These are phyloP conservation scores for Backusella parvicylindrica DNA, from an alignment of 192 early-diverging fungal genomes.

Conservation along the genomic window DNA sequence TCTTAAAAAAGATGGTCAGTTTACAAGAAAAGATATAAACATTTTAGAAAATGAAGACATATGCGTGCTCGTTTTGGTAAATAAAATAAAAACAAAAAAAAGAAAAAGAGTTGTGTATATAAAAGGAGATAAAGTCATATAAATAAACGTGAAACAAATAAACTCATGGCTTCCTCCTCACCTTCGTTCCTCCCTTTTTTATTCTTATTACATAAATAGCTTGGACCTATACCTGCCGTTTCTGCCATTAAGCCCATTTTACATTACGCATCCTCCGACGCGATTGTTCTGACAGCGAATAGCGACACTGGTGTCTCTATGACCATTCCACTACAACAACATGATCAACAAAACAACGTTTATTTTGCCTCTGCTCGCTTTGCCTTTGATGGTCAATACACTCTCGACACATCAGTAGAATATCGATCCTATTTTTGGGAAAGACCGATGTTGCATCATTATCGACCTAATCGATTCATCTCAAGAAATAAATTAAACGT, in stretches of 20 bases:
- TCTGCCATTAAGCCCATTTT: neutral
- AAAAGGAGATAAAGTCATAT: neutral
- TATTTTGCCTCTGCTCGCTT: conserved; percentile 22
- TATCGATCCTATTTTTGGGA: conserved; percentile 33
- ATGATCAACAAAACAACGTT: conserved; percentile 14
- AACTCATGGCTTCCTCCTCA: neutral
- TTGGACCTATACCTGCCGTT: conserved; percentile 21
- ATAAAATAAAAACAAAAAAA: neutral
- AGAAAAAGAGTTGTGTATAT: neutral
- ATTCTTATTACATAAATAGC: neutral
- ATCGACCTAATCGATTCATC: conserved; percentile 17
- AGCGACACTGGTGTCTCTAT: neutral
- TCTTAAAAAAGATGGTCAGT: conserved; percentile 8
- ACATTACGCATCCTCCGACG: conserved; percentile 13
- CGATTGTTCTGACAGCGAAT: conserved; percentile 7
- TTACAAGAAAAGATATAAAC: conserved; percentile 10
- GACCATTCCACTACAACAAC: conserved; percentile 13
- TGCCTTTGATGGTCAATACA: conserved; percentile 11
- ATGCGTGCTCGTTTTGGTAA: conserved; percentile 26
- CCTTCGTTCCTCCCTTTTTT: neutral
- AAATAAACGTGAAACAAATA: neutral
- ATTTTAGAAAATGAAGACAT: conserved; percentile 3
- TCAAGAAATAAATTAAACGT: conserved; percentile 19
- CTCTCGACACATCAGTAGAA: conserved; percentile 7
- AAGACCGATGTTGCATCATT: conserved; percentile 14